These are phyloP conservation scores for Apocynum venetum DNA, from an alignment of 257 asterid genomes.

Conservation along the genomic window DNA sequence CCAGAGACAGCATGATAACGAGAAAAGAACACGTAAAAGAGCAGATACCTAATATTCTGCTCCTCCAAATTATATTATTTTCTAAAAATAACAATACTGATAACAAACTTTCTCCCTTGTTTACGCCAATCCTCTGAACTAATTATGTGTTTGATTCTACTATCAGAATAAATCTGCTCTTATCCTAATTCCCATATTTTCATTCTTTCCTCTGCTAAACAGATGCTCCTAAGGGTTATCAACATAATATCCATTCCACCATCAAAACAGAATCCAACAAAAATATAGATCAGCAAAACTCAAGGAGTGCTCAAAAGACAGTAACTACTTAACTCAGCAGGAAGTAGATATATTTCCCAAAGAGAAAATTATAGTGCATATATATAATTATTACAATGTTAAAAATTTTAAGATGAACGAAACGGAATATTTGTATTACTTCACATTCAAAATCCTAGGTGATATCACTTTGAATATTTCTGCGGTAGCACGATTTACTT, in stretches of 20 bases:
- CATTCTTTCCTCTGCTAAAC: neutral
- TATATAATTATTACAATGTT: neutral
- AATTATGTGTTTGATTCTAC: neutral
- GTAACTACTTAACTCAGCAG: neutral
- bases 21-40: neutral
- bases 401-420: neutral
- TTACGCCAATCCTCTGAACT: neutral
- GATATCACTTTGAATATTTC: neutral
- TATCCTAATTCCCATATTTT: neutral
- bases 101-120: neutral
- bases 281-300: neutral
- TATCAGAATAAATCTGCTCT: neutral
- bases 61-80: neutral
- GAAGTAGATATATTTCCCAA: neutral
- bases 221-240: neutral
- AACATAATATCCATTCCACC: neutral
- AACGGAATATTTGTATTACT: neutral
- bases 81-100: neutral
- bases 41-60: neutral
- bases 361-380: too few relatives aligned
- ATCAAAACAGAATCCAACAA: neutral
- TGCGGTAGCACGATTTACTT: neutral
- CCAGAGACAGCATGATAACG: neutral
- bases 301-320: neutral
- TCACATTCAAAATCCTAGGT: neutral